Percentiles rank a stretch among this genome's conserved stretches.
Evolutionary conservation across 192 early-diverging fungal genomes (phyloP).

Genomic region (Entophlyctis helioformis): DNA sequence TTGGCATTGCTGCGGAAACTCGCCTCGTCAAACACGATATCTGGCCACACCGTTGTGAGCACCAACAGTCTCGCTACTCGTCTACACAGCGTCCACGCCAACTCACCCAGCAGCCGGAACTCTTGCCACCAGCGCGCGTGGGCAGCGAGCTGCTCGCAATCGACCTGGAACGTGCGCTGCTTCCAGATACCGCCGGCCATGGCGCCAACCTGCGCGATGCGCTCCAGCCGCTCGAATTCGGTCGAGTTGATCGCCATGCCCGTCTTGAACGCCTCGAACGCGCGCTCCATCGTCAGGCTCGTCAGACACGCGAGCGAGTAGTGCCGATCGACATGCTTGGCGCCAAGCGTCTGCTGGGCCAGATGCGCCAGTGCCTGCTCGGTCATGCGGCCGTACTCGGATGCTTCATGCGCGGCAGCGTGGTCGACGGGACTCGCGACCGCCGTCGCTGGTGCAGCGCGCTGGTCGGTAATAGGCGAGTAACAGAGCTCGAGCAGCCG

Average conservation of each 20-base stretch:
- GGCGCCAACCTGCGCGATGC: conserved; percentile 44
- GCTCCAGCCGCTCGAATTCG: conserved; percentile 27
- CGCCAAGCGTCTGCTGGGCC: too few species aligned
- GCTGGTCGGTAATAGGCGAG: too few species aligned
- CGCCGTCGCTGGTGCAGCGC: too few species aligned
- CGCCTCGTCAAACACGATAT: conserved; percentile 43
- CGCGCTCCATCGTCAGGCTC: conserved; percentile 13
- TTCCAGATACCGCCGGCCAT: conserved; percentile 49
- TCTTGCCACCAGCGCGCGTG: conserved; percentile 61
- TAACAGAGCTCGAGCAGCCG: too few species aligned
- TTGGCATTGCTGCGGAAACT: conserved; percentile 28
- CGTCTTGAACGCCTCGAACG: conserved; percentile 21
- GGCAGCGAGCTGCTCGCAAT: conserved; percentile 39
- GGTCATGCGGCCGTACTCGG: too few species aligned
- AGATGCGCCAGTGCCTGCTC: too few species aligned
- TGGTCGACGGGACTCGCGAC: too few species aligned
- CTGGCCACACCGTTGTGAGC: background rate
- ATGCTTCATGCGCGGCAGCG: too few species aligned
- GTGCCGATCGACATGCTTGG: conserved; percentile 24
- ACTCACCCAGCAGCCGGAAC: conserved; percentile 35
- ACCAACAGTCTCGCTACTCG: background rate
- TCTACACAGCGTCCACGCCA: background rate
- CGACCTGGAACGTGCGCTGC: conserved; percentile 47
- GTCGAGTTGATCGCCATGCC: conserved; percentile 20
- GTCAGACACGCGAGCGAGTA: conserved; percentile 28